Evolutionary conservation across 2,329 filamentous ascomycete species (phyloP).

Genomic region (Fusarium redolens): DNA sequence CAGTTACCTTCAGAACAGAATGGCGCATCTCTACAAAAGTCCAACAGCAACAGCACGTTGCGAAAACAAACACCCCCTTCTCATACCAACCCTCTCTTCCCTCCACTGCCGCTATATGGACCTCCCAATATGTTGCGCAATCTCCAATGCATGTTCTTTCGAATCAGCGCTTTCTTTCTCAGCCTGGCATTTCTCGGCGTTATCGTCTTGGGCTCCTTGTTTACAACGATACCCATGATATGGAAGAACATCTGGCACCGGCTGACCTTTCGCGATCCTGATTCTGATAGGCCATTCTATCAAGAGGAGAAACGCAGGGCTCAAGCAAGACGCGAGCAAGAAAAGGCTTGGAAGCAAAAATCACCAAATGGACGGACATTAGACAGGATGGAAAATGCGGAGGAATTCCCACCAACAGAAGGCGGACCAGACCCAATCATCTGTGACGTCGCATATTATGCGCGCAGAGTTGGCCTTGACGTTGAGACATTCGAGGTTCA

Average conservation of each 20-base stretch:
- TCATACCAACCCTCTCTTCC: slow-evolving; percentile 83
- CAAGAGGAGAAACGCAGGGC: slow-evolving; percentile 75
- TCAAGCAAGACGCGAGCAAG: slow-evolving; percentile 66
- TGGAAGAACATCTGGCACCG: slow-evolving; percentile 62
- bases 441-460: slow-evolving; percentile 87
- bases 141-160: slow-evolving; percentile 74
- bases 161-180: slow-evolving; percentile 76
- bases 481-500: slow-evolving; percentile 86
- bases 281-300: slow-evolving; percentile 73
- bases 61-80: slow-evolving; percentile 68
- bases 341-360: slow-evolving; percentile 70
- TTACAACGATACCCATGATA: slow-evolving; percentile 71
- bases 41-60: slow-evolving; percentile 60
- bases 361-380: slow-evolving; percentile 52
- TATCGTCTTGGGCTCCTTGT: slow-evolving; percentile 79
- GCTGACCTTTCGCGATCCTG: slow-evolving; percentile 69
- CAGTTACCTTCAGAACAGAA: slow-evolving; percentile 46
- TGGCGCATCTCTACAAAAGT: slow-evolving; percentile 54
- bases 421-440: slow-evolving; percentile 82
- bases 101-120: slow-evolving; percentile 84
- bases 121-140: slow-evolving; percentile 74
- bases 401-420: slow-evolving; percentile 79
- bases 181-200: slow-evolving; percentile 81
- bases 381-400: slow-evolving; percentile 57
- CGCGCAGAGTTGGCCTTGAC: slow-evolving; percentile 86